Percentiles rank a stretch among this genome's conserved stretches.
These are phyloP conservation scores for Boletus speciosus DNA, from an alignment of 768 basidiomycete species.

Conservation along the genomic window DNA sequence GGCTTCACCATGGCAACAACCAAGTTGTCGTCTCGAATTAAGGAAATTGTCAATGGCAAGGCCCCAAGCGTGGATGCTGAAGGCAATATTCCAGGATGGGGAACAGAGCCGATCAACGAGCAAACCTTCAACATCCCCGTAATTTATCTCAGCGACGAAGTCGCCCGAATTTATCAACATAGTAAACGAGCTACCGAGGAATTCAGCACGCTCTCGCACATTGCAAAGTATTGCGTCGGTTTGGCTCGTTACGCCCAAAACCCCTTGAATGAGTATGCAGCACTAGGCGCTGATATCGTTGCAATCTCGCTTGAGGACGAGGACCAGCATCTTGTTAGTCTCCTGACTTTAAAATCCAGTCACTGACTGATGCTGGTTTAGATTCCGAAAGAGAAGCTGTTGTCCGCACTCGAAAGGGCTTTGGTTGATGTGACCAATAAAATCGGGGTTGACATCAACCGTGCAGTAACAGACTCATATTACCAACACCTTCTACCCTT, in stretches of 20 bases:
- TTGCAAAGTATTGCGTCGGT: constrained; percentile 90
- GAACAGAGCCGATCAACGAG: constrained; percentile 34
- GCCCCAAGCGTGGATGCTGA: constrained; percentile 23
- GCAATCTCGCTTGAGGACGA: constrained; percentile 84
- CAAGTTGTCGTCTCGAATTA: constrained; percentile 63
- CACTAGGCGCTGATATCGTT: constrained; percentile 79
- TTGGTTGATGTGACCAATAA: constrained; percentile 89
- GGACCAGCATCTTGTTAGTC: constrained; percentile 76
- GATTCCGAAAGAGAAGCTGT: constrained; percentile 84
- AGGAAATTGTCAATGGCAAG: constrained; percentile 45
- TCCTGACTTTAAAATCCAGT: not conserved
- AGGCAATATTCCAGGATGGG: constrained; percentile 20
- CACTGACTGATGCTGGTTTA: constrained; percentile 31
- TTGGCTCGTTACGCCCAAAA: constrained; percentile 91
- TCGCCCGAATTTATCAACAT: constrained; percentile 92
- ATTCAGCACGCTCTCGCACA: constrained; percentile 70
- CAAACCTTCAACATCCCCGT: constrained; percentile 63
- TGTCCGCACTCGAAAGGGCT: constrained; percentile 76
- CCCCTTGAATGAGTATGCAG: constrained; percentile 91
- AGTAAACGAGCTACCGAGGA: constrained; percentile 82
- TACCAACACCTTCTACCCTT: constrained; percentile 87
- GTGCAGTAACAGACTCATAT: constrained; percentile 82
- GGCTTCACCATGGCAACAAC: constrained; percentile 84
- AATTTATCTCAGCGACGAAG: constrained; percentile 84
- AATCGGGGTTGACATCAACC: constrained; percentile 96